Evolutionary conservation across 441 rosid genomes (phyloP), one percentile per base, ranked within the genome.

Genomic region (Croton laevigatus): DNA sequence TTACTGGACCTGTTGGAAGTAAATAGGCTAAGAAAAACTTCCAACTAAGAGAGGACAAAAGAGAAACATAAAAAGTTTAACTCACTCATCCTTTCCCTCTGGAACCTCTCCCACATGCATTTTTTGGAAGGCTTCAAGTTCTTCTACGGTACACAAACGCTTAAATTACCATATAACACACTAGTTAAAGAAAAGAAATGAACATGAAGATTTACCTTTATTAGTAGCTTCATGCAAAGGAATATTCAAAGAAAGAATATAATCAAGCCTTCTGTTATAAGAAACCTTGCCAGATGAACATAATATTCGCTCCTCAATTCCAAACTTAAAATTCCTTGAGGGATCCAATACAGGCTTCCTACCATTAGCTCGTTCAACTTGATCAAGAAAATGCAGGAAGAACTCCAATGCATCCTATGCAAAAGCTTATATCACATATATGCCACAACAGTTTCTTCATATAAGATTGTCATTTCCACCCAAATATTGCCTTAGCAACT

Each of bases 331-430:
- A 81, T 96, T 80, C 85, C 85, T 86, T 6, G 99, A 83, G 49
- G 97, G 95, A 83, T 95, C 96, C 72, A 84, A 65, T 66, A 86
- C 89, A 51, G 88, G 75, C 59, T 81, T 85, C 58, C 81, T 87
- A 68, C 80, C 73, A 86, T 82, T 90, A 65, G 57, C 81, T 66
- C 91, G 95, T 78, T 95, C 98, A 76, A 95, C 96, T 83, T 93
- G 94, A 83, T 87, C 97, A 72, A 95, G 84, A 76, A 95, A 83
- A 80, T 95, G 93, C 37, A 90, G 89, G 79, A 95, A 95, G 81
- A 88, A 95, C 75, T 95, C 99, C 85, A 91, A 86, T 69, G 99
- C 99, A 82, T 95, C 99, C 99, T 95, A 81, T 73, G 73, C 36
- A 66, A 38, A 45, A 74, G 55, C 79, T 63, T 34, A 69, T 46